Conservation (phyloP, 805 yeast species). For the Candida easanensis region DNA sequence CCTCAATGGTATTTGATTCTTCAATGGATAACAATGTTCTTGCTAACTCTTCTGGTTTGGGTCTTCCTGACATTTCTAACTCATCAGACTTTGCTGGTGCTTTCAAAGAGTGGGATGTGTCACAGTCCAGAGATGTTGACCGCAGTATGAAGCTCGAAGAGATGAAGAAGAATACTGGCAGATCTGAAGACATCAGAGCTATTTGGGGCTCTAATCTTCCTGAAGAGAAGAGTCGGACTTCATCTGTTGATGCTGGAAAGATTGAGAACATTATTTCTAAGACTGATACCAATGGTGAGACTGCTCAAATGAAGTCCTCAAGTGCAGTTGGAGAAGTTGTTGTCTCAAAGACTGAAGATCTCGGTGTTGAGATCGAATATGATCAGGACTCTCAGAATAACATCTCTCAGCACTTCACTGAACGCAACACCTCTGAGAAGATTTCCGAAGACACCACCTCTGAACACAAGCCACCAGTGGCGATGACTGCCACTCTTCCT, state of each 20-base stretch:
- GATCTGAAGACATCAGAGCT: conserved; percentile 11
- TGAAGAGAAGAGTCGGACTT: conserved; percentile 2
- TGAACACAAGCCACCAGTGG: conserved; percentile 3
- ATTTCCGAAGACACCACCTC: no score
- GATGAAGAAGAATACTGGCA: background rate
- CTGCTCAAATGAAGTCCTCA: conserved; percentile 18
- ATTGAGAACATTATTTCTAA: conserved; percentile 17
- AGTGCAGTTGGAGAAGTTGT: conserved; percentile 19
- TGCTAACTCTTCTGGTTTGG: conserved; percentile 11
- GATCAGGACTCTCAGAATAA: conserved; percentile 10
- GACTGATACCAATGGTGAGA: conserved; percentile 10
- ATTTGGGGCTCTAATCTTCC: conserved; percentile 24
- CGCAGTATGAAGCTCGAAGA: background rate
- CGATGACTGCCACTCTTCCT: no score
- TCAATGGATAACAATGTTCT: conserved; percentile 1
- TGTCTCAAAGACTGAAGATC: conserved; percentile 18
- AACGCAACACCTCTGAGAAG: no score
- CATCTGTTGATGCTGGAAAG: conserved; percentile 17
- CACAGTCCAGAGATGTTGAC: conserved; percentile 1
- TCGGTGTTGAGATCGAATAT: conserved; percentile 24
- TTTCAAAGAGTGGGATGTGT: conserved; percentile 34
- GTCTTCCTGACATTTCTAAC: conserved; percentile 44
- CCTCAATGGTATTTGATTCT: conserved; percentile 13
- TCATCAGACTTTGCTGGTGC: conserved; percentile 48
- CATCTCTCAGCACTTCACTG: conserved; percentile 4